Evolutionary conservation across 2,329 filamentous ascomycete species (phyloP).

Genomic region (Epichloe gansuensis): DNA sequence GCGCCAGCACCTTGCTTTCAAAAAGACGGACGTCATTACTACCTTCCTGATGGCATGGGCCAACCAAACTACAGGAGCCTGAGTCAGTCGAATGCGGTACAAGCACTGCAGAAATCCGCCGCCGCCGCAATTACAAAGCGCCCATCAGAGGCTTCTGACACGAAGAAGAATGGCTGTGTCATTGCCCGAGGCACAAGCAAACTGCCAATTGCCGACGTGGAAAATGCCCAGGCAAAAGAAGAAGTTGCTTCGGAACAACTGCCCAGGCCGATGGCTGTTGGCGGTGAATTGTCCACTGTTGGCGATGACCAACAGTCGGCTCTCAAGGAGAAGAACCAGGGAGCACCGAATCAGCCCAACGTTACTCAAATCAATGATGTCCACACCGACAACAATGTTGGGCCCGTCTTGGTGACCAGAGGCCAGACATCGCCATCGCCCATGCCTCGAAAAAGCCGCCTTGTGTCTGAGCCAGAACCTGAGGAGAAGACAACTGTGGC

Average conservation of each 20-base stretch:
- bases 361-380: background rate
- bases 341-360: background rate
- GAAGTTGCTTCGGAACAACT: background rate
- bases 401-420: background rate
- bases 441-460: conserved; percentile 1
- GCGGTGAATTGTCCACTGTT: background rate
- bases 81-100: conserved; percentile 3
- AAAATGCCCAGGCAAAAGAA: background rate
- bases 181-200: background rate
- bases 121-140: conserved; percentile 11
- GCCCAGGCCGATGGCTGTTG: background rate
- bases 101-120: conserved; percentile 18
- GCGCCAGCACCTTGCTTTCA: conserved; percentile 10
- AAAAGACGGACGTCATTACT: conserved; percentile 16
- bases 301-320: background rate
- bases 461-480: background rate
- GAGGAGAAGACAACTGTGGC: background rate
- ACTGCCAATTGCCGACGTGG: background rate
- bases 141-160: background rate
- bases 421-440: conserved; percentile 3
- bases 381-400: conserved; percentile 1
- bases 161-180: background rate
- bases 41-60: conserved; percentile 6
- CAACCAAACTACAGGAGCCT: background rate
- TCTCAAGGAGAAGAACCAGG: background rate